phyloP scores from a whole-genome alignment of 306 rosid species.

The Quercus wislizeni region DNA sequence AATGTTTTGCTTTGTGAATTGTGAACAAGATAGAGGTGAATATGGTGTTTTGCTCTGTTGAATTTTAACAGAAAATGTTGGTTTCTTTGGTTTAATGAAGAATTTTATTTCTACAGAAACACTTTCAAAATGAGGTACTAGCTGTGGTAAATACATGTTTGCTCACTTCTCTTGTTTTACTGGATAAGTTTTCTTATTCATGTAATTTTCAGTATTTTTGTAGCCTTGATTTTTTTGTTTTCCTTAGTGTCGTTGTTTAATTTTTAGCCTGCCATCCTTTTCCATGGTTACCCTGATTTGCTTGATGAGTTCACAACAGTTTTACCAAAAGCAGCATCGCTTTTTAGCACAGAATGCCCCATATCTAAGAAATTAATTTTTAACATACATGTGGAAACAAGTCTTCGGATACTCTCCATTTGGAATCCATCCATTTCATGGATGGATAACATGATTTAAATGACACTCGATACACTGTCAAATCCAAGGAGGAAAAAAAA shows the following conservation, averaged over 20 bases:
- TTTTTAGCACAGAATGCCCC: constrained; percentile 55
- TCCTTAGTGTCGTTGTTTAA: not conserved
- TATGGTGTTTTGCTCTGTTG: not conserved
- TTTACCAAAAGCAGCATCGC: constrained; percentile 75
- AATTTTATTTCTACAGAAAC: constrained; percentile 53
- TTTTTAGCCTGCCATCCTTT: constrained; percentile 25
- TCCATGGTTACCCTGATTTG: constrained; percentile 73
- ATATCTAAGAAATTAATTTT: constrained; percentile 49
- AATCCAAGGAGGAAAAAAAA: too few relatives aligned
- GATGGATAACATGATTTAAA: too few relatives aligned
- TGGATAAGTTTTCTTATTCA: not conserved
- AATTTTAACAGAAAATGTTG: not conserved
- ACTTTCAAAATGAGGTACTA: constrained; percentile 38
- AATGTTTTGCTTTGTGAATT: not conserved
- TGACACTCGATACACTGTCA: too few relatives aligned
- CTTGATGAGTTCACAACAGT: constrained; percentile 85
- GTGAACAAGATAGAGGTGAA: not conserved
- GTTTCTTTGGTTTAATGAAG: constrained; percentile 11
- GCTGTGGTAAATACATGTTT: not conserved
- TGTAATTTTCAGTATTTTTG: not conserved
- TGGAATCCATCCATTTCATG: too few relatives aligned
- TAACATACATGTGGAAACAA: constrained; percentile 55
- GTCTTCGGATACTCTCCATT: too few relatives aligned
- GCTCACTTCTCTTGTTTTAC: not conserved
- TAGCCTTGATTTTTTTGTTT: too few relatives aligned